A percentile compares a stretch with the other conserved stretches of the same genome.
phyloP scores from a whole-genome alignment of 2,329 filamentous ascomycete species.

The Cladobotryum mycophilum region DNA sequence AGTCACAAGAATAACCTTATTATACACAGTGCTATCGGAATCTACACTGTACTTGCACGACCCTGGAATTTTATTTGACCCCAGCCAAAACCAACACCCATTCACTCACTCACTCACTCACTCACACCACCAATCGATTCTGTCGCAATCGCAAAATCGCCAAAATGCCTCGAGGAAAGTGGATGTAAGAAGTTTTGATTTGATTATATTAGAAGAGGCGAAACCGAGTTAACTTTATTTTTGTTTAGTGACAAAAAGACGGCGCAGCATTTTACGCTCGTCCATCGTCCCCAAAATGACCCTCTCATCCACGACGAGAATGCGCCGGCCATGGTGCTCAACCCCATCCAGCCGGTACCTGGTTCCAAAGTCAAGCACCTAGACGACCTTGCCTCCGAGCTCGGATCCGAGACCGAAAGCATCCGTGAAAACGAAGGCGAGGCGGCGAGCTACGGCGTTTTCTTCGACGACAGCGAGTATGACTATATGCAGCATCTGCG shows the following conservation, averaged over 20 bases:
- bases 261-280: slow-evolving; percentile 87
- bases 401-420: slow-evolving; percentile 57
- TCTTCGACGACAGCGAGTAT: slow-evolving; percentile 90
- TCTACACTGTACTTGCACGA: slow-evolving; percentile 18
- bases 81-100: slow-evolving; percentile 13
- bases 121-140: slow-evolving; percentile 3
- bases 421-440: slow-evolving; percentile 91
- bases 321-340: slow-evolving; percentile 85
- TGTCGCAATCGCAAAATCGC: slow-evolving; percentile 13
- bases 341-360: slow-evolving; percentile 50
- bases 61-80: slow-evolving; percentile 23
- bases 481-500: slow-evolving; percentile 99
- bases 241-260: slow-evolving; percentile 68
- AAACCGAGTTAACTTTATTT: background rate
- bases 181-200: slow-evolving; percentile 44
- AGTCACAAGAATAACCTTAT: background rate
- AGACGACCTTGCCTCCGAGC: slow-evolving; percentile 68
- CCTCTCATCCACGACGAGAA: slow-evolving; percentile 89
- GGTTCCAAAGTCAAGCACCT: slow-evolving; percentile 56
- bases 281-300: slow-evolving; percentile 95
- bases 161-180: slow-evolving; percentile 71
- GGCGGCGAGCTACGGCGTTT: slow-evolving; percentile 88
- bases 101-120: too few species aligned
- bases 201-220: background rate
- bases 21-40: slow-evolving; percentile 25